Evolutionary conservation across 345 rosid species (phyloP).

Genomic region (Boechera stricta): DNA sequence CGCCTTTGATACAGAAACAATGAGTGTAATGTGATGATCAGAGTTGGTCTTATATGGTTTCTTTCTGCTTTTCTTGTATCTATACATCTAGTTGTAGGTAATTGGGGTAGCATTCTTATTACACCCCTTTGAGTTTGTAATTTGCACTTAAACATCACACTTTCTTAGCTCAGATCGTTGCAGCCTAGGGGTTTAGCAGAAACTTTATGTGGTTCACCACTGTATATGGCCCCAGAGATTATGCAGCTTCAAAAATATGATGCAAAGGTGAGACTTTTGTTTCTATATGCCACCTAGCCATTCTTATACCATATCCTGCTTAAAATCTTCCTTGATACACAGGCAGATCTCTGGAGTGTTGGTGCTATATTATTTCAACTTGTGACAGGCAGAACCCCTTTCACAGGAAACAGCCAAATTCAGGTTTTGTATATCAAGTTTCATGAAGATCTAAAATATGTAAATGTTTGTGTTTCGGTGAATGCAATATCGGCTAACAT

Average conservation of each 20-base stretch:
- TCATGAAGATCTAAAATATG: background rate
- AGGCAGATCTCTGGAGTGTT: conserved; percentile 99
- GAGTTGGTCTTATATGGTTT: conserved; percentile 18
- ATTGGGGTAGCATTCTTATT: conserved; percentile 12
- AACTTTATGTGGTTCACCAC: conserved; percentile 99
- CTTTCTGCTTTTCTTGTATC: conserved; percentile 14
- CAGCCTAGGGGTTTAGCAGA: conserved; percentile 97
- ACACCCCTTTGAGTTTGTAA: conserved; percentile 22
- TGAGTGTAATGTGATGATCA: conserved; percentile 31
- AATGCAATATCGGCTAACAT: conserved; percentile 29
- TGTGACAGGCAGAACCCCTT: conserved; percentile 93
- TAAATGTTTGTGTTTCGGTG: background rate
- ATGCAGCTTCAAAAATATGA: conserved; percentile 99
- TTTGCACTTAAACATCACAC: conserved; percentile 30
- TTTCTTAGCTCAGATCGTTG: conserved; percentile 70
- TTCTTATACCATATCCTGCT: conserved; percentile 42
- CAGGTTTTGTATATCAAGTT: conserved; percentile 60
- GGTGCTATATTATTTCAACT: conserved; percentile 98
- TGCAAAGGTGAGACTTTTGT: conserved; percentile 72
- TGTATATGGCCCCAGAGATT: conserved; percentile 99
- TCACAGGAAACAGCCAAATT: conserved; percentile 88
- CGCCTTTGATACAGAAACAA: conserved; percentile 24
- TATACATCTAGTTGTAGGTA: conserved; percentile 19
- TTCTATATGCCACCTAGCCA: conserved; percentile 23
- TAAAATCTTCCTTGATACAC: conserved; percentile 56